Evolutionary conservation across 768 basidiomycete genomes (phyloP).

Genomic region (Strobilomyces echinocephalus): DNA sequence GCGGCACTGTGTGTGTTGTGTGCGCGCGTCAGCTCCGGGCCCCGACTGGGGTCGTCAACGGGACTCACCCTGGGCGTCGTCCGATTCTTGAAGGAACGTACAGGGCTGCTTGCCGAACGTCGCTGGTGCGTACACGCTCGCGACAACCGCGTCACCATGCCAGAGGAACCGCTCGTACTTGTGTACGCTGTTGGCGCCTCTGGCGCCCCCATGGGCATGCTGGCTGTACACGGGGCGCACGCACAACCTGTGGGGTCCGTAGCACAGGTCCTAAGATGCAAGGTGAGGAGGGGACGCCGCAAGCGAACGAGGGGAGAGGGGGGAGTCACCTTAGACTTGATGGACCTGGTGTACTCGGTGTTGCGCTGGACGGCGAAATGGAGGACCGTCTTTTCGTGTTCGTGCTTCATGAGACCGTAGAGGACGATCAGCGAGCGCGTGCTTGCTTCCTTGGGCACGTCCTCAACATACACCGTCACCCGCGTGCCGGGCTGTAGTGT

Average conservation of each 20-base stretch:
- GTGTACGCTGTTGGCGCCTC: constrained; percentile 93
- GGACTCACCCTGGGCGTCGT: constrained; percentile 50
- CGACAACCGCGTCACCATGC: constrained; percentile 76
- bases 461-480: constrained; percentile 71
- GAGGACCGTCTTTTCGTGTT: constrained; percentile 90
- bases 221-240: constrained; percentile 92
- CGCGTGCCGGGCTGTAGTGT: constrained; percentile 66
- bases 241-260: constrained; percentile 79
- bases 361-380: constrained; percentile 94
- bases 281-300: too few species aligned
- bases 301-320: background rate
- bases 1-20: constrained; percentile 45
- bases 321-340: constrained; percentile 66
- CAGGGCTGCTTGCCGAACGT: constrained; percentile 78
- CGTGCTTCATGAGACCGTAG: constrained; percentile 86
- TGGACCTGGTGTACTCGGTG: constrained; percentile 85
- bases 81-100: constrained; percentile 66
- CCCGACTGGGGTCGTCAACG: background rate
- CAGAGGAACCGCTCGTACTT: constrained; percentile 90
- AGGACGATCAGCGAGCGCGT: constrained; percentile 50
- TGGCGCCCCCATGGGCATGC: constrained; percentile 83
- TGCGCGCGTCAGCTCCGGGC: background rate
- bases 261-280: constrained; percentile 71
- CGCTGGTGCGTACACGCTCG: constrained; percentile 85
- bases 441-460: constrained; percentile 62